A percentile compares a stretch with the other conserved stretches of the same genome.
phyloP scores from a whole-genome alignment of 1,284 basidiomycete species.

The Afroboletus lepidellus region DNA sequence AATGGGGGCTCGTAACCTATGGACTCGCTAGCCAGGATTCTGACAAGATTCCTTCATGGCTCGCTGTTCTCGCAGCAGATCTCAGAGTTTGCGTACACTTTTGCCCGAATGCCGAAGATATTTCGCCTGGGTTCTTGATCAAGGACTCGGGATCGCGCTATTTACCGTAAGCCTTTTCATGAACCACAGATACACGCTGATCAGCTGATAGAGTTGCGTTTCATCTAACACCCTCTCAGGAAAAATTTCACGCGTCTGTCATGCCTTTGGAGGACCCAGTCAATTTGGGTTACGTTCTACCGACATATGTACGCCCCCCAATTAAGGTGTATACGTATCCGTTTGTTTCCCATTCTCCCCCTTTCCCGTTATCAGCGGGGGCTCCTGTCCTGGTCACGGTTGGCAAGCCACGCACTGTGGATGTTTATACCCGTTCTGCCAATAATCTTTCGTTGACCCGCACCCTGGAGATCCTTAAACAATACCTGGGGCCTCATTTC shows the following conservation, averaged over 20 bases:
- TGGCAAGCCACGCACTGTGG: constrained; percentile 25
- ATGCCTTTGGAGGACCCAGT: constrained; percentile 29
- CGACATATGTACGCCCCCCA: constrained; percentile 31
- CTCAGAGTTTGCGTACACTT: constrained; percentile 41
- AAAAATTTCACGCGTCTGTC: constrained; percentile 37
- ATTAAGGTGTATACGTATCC: constrained; percentile 40
- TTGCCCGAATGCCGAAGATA: constrained; percentile 33
- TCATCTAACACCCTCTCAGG: constrained; percentile 42
- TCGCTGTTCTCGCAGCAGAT: constrained; percentile 17
- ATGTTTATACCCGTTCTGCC: constrained; percentile 41
- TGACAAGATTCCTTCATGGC: constrained; percentile 16
- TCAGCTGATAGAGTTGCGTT: constrained; percentile 33
- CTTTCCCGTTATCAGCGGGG: constrained; percentile 40
- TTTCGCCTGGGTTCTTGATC: constrained; percentile 31
- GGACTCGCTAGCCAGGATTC: constrained; percentile 33
- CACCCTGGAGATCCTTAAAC: constrained; percentile 40
- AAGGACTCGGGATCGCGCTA: constrained; percentile 24
- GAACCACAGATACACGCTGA: background rate
- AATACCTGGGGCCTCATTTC: constrained; percentile 43
- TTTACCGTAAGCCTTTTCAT: constrained; percentile 30
- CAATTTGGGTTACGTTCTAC: constrained; percentile 27
- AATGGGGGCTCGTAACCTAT: constrained; percentile 42
- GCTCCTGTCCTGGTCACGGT: constrained; percentile 34
- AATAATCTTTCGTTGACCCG: constrained; percentile 42
- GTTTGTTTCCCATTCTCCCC: constrained; percentile 35